phyloP scores from a whole-genome alignment of 805 yeast species.

The Sporopachydermia quercuum region DNA sequence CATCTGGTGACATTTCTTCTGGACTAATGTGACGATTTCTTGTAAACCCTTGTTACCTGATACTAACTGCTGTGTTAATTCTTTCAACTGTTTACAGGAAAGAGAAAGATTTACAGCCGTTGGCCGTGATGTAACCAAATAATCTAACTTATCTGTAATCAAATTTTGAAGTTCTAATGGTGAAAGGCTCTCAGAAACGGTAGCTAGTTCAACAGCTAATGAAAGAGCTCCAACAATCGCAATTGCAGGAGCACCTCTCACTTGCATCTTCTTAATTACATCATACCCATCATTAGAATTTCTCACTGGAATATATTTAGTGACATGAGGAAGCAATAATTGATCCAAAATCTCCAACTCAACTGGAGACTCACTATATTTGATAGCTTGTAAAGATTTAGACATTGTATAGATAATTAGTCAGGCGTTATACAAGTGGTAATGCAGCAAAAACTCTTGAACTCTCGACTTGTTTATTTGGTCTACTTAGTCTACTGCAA shows the following conservation, averaged over 20 bases:
- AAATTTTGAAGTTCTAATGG: conserved; percentile 19
- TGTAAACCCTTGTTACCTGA: conserved; percentile 5
- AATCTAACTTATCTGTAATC: conserved; percentile 38
- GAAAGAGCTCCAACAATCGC: conserved; percentile 88
- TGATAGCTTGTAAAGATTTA: conserved; percentile 49
- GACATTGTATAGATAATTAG: neutral
- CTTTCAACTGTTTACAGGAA: conserved; percentile 43
- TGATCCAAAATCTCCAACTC: conserved; percentile 64
- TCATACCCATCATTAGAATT: conserved; percentile 62
- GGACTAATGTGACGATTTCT: conserved; percentile 20
- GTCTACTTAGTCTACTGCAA: too few relatives aligned
- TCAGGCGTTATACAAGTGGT: neutral
- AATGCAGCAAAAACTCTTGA: neutral
- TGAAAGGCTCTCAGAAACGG: conserved; percentile 16
- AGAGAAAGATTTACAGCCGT: conserved; percentile 89
- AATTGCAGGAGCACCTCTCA: conserved; percentile 97
- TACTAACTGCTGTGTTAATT: conserved; percentile 13
- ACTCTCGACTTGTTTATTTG: neutral
- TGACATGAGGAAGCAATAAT: conserved; percentile 63
- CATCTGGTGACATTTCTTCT: conserved; percentile 34
- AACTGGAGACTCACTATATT: conserved; percentile 32
- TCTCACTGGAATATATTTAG: conserved; percentile 47
- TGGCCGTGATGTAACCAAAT: conserved; percentile 68
- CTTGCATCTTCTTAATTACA: conserved; percentile 85
- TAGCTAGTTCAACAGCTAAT: conserved; percentile 53